phyloP scores from a whole-genome alignment of 1,284 basidiomycete genomes.

The Takashimella koratensis region DNA sequence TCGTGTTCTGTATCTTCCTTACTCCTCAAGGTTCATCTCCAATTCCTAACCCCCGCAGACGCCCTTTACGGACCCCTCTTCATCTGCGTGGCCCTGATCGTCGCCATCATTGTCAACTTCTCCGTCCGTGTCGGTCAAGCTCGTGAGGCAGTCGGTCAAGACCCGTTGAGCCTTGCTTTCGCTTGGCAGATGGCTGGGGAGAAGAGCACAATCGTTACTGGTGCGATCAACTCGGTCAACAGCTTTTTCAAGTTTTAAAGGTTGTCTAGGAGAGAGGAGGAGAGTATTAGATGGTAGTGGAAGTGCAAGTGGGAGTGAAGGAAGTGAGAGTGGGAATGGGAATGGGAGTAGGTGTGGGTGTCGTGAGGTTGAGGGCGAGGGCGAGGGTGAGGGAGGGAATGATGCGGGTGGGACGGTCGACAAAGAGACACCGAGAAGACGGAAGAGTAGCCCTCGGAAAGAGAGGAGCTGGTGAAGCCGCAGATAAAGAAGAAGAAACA shows the following conservation, averaged over 20 bases:
- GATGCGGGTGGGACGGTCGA: too few relatives aligned
- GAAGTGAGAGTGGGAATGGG: neutral
- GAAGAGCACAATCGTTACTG: slow-evolving; percentile 10
- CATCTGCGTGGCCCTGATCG: slow-evolving; percentile 73
- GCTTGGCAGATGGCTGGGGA: slow-evolving; percentile 32
- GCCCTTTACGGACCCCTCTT: slow-evolving; percentile 72
- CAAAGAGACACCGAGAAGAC: too few relatives aligned
- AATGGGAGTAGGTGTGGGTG: neutral
- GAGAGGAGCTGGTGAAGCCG: too few relatives aligned
- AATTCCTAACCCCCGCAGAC: slow-evolving; percentile 60
- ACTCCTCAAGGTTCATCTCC: too few relatives aligned
- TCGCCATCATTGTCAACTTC: slow-evolving; percentile 82
- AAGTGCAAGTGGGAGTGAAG: neutral
- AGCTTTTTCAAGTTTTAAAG: neutral
- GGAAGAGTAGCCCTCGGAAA: too few relatives aligned
- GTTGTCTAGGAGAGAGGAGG: neutral
- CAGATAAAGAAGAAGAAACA: too few relatives aligned
- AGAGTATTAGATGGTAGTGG: neutral
- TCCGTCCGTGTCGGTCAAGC: slow-evolving; percentile 58
- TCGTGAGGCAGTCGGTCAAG: slow-evolving; percentile 25
- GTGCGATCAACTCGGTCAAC: neutral
- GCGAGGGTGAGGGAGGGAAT: too few relatives aligned
- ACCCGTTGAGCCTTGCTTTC: slow-evolving; percentile 31
- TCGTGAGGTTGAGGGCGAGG: neutral
- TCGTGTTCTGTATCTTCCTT: neutral